Conservation (phyloP, 1,284 basidiomycete genomes). For the Ganoderma multipileum region DNA sequence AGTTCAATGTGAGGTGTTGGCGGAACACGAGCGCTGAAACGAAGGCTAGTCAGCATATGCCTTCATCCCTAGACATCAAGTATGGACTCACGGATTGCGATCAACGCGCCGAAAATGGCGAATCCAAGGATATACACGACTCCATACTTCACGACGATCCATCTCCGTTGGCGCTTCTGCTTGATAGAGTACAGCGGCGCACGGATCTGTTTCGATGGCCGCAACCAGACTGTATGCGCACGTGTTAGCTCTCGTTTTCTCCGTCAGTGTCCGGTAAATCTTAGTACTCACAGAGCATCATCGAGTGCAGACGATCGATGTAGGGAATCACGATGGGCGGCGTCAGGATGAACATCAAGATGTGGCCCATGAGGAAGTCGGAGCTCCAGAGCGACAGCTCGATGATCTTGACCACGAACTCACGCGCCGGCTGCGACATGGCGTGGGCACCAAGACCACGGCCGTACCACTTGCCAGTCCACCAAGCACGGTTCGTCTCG, state of each 20-base stretch:
- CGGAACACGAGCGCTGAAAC: constrained; percentile 67
- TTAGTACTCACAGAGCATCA: constrained; percentile 67
- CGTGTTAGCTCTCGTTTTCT: constrained; percentile 27
- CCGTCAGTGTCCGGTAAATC: constrained; percentile 22
- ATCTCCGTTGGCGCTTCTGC: constrained; percentile 85
- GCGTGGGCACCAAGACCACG: constrained; percentile 87
- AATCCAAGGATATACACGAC: constrained; percentile 78
- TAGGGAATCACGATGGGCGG: constrained; percentile 78
- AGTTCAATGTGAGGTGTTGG: constrained; percentile 61
- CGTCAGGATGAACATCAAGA: constrained; percentile 79
- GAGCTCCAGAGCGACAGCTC: constrained; percentile 84
- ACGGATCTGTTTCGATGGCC: constrained; percentile 90
- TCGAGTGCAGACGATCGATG: constrained; percentile 79
- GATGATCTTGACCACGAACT: constrained; percentile 89
- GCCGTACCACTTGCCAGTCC: constrained; percentile 97
- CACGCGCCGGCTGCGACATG: constrained; percentile 89
- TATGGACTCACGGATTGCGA: constrained; percentile 72
- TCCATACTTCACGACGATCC: constrained; percentile 88
- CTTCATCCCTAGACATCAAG: neutral
- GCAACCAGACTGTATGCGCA: constrained; percentile 72
- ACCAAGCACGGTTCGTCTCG: constrained; percentile 97
- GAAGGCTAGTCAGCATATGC: constrained; percentile 14
- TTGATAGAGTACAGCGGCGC: constrained; percentile 92
- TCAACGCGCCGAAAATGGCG: constrained; percentile 78
- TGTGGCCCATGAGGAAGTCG: constrained; percentile 71